Percentiles rank a stretch among this genome's conserved stretches.
phyloP scores from a whole-genome alignment of 331 rosid genomes.

The Stylosanthes scabra region DNA sequence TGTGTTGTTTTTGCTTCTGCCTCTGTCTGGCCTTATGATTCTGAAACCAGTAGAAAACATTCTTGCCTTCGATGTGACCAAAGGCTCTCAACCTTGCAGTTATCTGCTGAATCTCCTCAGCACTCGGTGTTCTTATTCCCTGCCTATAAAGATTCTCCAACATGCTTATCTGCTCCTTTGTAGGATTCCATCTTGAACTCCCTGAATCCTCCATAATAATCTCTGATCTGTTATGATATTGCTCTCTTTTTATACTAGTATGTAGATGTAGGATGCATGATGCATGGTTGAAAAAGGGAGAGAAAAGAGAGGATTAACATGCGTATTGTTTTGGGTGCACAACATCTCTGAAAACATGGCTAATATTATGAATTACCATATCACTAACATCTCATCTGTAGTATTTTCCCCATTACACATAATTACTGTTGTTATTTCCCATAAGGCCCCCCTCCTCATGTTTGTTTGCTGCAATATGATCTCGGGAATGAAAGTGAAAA shows the following conservation, averaged over 20 bases:
- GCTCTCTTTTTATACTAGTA: too few species aligned
- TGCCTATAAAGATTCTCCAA: constrained; percentile 79
- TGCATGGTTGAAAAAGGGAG: constrained; percentile 30
- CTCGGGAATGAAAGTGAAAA: constrained; percentile 84
- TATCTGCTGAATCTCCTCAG: constrained; percentile 80
- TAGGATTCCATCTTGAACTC: constrained; percentile 85
- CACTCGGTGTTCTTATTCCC: constrained; percentile 84
- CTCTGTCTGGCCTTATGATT: constrained; percentile 92
- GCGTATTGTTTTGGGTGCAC: constrained; percentile 94
- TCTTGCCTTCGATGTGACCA: constrained; percentile 95
- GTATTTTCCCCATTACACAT: constrained; percentile 39
- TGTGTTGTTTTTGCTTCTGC: constrained; percentile 91
- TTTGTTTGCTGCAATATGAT: neutral
- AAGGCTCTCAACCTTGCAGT: constrained; percentile 64
- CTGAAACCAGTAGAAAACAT: constrained; percentile 98
- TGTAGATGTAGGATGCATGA: too few species aligned
- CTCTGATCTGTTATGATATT: too few species aligned
- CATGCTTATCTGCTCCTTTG: constrained; percentile 81
- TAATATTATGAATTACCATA: neutral
- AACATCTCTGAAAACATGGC: constrained; percentile 94
- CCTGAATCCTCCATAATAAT: constrained; percentile 3
- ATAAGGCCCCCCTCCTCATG: constrained; percentile 27
- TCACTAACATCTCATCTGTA: too few species aligned
- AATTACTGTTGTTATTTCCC: constrained; percentile 25
- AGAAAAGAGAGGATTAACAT: constrained; percentile 68